A percentile compares a stretch with the other conserved stretches of the same genome.
Evolutionary conservation across 768 basidiomycete species (phyloP).

Genomic region (Rhodosporidiobolus odoratus): DNA sequence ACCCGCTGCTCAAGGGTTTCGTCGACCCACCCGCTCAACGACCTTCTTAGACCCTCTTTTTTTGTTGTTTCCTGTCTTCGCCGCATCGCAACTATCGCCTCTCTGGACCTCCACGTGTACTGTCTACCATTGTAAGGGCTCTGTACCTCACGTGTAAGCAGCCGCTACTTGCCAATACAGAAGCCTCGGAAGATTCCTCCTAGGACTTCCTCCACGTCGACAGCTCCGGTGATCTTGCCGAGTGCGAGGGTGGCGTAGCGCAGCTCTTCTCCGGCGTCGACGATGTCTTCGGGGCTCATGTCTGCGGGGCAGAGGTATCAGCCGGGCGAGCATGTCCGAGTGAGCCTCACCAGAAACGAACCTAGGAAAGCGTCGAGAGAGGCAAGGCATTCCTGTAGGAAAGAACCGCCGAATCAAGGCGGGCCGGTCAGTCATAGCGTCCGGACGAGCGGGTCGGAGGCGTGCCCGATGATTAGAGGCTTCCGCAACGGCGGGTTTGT

Average conservation of each 20-base stretch:
- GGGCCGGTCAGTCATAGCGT: neutral
- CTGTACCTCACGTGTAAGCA: neutral
- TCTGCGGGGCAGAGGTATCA: slow-evolving; percentile 7
- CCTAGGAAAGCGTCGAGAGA: slow-evolving; percentile 59
- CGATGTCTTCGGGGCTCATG: slow-evolving; percentile 63
- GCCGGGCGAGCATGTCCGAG: slow-evolving; percentile 43
- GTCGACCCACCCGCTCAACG: slow-evolving; percentile 19
- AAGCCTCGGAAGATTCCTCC: slow-evolving; percentile 79
- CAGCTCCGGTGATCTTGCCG: slow-evolving; percentile 73
- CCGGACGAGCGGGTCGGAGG: neutral
- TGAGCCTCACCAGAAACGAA: too few relatives aligned
- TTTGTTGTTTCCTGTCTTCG: neutral
- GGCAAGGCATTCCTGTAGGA: slow-evolving; percentile 9
- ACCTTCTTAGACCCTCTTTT: neutral
- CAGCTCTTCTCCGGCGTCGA: slow-evolving; percentile 77
- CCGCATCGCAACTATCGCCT: neutral
- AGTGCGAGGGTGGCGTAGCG: slow-evolving; percentile 77
- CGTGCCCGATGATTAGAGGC: too few relatives aligned
- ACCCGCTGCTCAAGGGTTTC: slow-evolving; percentile 26
- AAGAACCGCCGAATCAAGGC: too few relatives aligned
- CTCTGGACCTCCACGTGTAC: neutral
- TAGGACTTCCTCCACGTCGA: slow-evolving; percentile 76
- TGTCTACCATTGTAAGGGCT: neutral
- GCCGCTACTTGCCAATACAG: slow-evolving; percentile 71
- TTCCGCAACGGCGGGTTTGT: too few relatives aligned